phyloP scores from a whole-genome alignment of 2,329 filamentous ascomycete genomes.

The Paecilomyces formosus region DNA sequence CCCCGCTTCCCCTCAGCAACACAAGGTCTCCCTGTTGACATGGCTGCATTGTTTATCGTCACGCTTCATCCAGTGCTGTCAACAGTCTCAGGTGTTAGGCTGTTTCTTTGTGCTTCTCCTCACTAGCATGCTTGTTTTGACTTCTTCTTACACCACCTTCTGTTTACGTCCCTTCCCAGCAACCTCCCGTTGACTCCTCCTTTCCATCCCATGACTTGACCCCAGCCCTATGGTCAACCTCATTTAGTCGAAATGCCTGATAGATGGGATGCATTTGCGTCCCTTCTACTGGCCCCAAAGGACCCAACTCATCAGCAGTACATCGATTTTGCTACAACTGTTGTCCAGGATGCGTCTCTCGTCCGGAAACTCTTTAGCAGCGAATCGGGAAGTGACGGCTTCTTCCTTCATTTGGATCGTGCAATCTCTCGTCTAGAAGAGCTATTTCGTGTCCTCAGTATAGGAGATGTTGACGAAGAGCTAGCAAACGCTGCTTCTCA shows the following conservation, averaged over 20 bases:
- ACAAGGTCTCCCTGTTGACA: not conserved
- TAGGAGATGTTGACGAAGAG: not conserved
- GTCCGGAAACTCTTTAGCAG: not conserved
- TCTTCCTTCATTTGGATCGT: not conserved
- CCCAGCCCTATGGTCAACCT: not conserved
- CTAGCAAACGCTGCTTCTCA: constrained; percentile 6
- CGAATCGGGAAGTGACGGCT: not conserved
- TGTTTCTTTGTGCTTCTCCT: not conserved
- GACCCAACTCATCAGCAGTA: not conserved
- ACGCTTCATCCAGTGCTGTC: not conserved
- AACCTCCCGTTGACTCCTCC: not conserved
- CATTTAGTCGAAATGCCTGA: not conserved
- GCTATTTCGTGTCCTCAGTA: constrained; percentile 4
- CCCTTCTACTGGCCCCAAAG: not conserved
- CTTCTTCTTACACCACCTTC: not conserved
- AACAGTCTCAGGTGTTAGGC: not conserved
- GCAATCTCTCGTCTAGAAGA: constrained; percentile 6
- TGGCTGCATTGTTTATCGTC: not conserved
- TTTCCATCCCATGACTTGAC: not conserved
- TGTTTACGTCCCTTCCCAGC: not conserved
- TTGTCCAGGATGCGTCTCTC: not conserved
- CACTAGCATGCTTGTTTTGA: not conserved
- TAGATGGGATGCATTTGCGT: not conserved
- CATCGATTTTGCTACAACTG: not conserved
- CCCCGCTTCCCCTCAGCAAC: not conserved